Percentiles rank a stretch among this genome's conserved stretches.
Conservation (phyloP, 768 basidiomycete species). For the Hypholoma sublateritium region DNA sequence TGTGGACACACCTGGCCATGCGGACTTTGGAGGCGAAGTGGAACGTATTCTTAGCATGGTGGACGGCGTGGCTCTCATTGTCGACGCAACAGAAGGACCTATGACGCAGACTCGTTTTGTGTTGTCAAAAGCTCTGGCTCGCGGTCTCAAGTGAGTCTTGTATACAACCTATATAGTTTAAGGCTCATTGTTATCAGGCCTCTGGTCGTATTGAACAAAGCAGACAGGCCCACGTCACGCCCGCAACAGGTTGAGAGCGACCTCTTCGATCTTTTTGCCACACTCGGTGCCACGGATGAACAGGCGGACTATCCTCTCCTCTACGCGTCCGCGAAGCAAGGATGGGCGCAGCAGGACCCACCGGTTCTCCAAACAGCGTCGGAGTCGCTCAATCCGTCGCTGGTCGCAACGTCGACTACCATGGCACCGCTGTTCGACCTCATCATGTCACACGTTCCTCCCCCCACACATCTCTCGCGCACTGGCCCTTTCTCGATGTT, state of each 20-base stretch:
- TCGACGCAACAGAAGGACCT: slow-evolving; percentile 61
- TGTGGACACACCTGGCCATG: slow-evolving; percentile 63
- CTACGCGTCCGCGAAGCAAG: slow-evolving; percentile 51
- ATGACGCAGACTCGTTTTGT: slow-evolving; percentile 61
- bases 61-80: slow-evolving; percentile 58
- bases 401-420: slow-evolving; percentile 15
- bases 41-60: slow-evolving; percentile 62
- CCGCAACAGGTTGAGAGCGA: slow-evolving; percentile 48
- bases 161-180: not conserved
- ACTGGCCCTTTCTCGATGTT: slow-evolving; percentile 49
- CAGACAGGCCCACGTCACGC: slow-evolving; percentile 43
- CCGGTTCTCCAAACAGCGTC: slow-evolving; percentile 19
- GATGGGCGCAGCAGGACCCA: slow-evolving; percentile 39
- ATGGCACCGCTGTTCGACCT: slow-evolving; percentile 49
- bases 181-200: slow-evolving; percentile 28
- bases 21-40: slow-evolving; percentile 64
- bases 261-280: slow-evolving; percentile 51
- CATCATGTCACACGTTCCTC: slow-evolving; percentile 43
- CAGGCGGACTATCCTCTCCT: slow-evolving; percentile 52
- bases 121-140: slow-evolving; percentile 43
- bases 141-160: slow-evolving; percentile 39
- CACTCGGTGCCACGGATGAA: slow-evolving; percentile 49
- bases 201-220: slow-evolving; percentile 51
- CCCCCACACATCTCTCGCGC: slow-evolving; percentile 37
- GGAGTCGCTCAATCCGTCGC: slow-evolving; percentile 7